Evolutionary conservation across 495 filamentous ascomycete genomes (phyloP), one percentile per base, ranked within the genome.

Genomic region (Daldinia bambusicola): DNA sequence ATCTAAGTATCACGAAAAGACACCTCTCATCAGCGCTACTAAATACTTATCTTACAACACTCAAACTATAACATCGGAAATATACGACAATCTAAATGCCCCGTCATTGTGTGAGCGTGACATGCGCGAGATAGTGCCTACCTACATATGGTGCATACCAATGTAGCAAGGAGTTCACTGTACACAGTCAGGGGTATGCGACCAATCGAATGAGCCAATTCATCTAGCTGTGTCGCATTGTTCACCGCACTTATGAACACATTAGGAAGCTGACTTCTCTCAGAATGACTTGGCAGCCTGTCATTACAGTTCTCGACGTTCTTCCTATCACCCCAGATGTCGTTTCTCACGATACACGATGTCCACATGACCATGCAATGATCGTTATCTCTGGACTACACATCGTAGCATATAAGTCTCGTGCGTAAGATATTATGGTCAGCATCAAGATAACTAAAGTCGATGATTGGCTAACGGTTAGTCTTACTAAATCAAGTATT

Each of bases 271-370:
- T 72, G 64, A 50, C 55, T 63, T 61, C 48, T 41, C 26, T 16
- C 60, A 55, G 53, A 59, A 67, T 72, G 69, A 72, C 69, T 72
- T 72, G 69, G 69, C 69, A 38, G 60, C 40, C 41, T 63, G 68
- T 64, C 63, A 72, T 67, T 60, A 45, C 53, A 36, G 52, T 45
- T 41, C 43, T 26, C 58, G 37, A 67, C 68, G 62, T 38, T 57
- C 43, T 63, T 61, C 10, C 41, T 58, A 50, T 32, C 50, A 12
- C 62, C 36, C 41, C 62, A 62, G 50, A 58, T 22, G 5, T 20
- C 26, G 51, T 45, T 66, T 14, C 14, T 60, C 43, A 56, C 41
- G 52, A 56, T 51, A 52, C 61, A 43, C 50, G 36, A 66, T 62
- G 43, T 34, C 51, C 51, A 58, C 56, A 26, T 58, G 41, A 57